These are phyloP conservation scores for Xylariaceae sp. DNA, from an alignment of 2,329 filamentous ascomycete species.

Conservation along the genomic window DNA sequence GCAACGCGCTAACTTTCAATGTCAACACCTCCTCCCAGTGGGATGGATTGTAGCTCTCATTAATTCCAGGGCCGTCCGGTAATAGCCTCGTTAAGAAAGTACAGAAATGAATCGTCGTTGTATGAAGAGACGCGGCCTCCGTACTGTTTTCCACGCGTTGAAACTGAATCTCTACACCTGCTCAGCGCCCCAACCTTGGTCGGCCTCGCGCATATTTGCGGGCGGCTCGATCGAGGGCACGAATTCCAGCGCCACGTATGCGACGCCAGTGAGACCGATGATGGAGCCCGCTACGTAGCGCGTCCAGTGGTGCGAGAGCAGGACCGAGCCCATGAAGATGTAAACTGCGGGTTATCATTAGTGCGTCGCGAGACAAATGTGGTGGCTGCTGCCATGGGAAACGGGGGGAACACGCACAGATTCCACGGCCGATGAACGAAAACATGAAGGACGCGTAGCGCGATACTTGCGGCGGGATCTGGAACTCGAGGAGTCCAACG, in stretches of 20 bases:
- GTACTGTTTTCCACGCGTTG: neutral
- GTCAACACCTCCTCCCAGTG: neutral
- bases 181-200: conserved; percentile 72
- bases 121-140: neutral
- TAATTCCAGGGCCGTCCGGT: neutral
- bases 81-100: conserved; percentile 4
- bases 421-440: conserved; percentile 90
- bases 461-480: conserved; percentile 87
- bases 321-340: conserved; percentile 85
- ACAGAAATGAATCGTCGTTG: conserved; percentile 8
- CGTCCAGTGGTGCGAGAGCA: conserved; percentile 64
- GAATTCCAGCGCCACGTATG: conserved; percentile 72
- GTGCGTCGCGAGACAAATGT: neutral
- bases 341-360: conserved; percentile 62
- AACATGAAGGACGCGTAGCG: conserved; percentile 97
- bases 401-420: conserved; percentile 62
- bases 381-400: neutral
- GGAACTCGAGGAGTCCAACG: conserved; percentile 78
- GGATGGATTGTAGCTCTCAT: neutral
- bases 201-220: conserved; percentile 75
- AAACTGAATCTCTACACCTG: conserved; percentile 48
- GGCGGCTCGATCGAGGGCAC: conserved; percentile 75
- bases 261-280: conserved; percentile 73
- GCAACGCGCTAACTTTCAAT: neutral
- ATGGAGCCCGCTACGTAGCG: conserved; percentile 73